Evolutionary conservation across 164 flowering plant genomes (phyloP), one percentile per base, ranked within the genome.

Genomic region (Paratinospora sagittata): DNA sequence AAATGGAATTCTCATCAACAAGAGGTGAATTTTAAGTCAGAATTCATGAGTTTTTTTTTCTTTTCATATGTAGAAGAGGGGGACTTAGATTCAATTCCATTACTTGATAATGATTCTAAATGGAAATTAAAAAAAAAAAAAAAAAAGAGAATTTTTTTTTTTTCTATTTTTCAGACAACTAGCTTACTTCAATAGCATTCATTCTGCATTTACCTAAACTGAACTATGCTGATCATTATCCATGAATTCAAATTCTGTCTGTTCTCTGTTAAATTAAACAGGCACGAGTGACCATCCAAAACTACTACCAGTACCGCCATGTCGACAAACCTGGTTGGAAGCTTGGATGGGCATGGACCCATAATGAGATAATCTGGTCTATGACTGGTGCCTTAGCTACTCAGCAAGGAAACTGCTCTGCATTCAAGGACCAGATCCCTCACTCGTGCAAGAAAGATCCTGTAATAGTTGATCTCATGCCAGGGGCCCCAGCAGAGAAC

Each of bases 231-330:
- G 41, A 17, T 27, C n/a, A 27, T 68, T 5, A 9, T 26, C 9
- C 23, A 45, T 7, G 63, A 27, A 21, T 30, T n/a, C 16, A 19
- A 12, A 7, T 33, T 14, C n/a, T 41, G n/a, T 4, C 3, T 30
- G 34, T 30, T 30, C 34, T 30, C 60, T 3, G 55, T 63, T n/a
- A 12, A 45, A 69, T 61, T 16, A 5, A 70, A 64, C 71, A 85
- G 90, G 90, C 86, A 45, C 84, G 76, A 65, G 90, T 87, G 39
- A 85, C 88, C 11, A 76, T 89, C 69, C 84, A 84, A 72, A 89
- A 89, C 77, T 81, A 73, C 79, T 83, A 87, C 45, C 82, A 76
- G 76, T 89, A 82, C 69, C 85, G 87, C 6, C 90, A 85, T 24
- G 78, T 89, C 12, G 89, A 81, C 62, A 70, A 74, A 36, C 89